Evolutionary conservation across 2,329 filamentous ascomycete species (phyloP), one percentile per base, ranked within the genome.

Genomic region (Xylariaceae sp.): DNA sequence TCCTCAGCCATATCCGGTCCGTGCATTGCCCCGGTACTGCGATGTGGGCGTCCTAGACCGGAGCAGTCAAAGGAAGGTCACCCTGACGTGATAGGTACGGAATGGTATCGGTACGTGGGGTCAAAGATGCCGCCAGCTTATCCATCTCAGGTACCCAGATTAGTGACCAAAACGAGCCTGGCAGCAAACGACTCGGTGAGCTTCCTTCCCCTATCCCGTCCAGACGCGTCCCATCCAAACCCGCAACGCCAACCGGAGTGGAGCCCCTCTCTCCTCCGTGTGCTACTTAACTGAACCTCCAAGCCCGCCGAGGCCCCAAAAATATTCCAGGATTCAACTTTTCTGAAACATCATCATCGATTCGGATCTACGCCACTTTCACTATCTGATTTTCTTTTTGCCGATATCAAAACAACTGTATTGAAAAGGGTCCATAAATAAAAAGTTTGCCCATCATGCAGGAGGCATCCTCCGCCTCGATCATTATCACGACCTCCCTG

Each of bases 401-500:
- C 23, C 23, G 4, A 30, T 4, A 30, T 30, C 23, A 4, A 5
- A 41, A 41, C 7, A 41, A 13, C 37, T 41, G 37, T 41, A 13
- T 41, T 30, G 23, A 5, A 30, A 41, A 41, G 5, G 37, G 37
- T 8, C 37, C 37, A 41, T 41, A 8, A 4, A 52, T 41, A 8
- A 4, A 52, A 10, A 49, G 10, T n/a, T n/a, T 9, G 11, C 11
- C 11, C 18, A 51, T 15, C 8, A 64, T 62, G 58, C 41, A 52
- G 50, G 57, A 58, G 30, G 13, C 56, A 11, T 35, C 50, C 35
- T 30, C 1, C 50, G 9, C 35, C 61, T 75, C 78, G 51, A 82
- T 84, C 61, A 79, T 92, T 59, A 78, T 92, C 51, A 76, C 87
- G 57, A 92, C 90, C 15, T 86, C 87, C 64, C 82, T 95, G 63